Evolutionary conservation across 2,329 filamentous ascomycete genomes (phyloP).

Genomic region (Fusarium sp.): DNA sequence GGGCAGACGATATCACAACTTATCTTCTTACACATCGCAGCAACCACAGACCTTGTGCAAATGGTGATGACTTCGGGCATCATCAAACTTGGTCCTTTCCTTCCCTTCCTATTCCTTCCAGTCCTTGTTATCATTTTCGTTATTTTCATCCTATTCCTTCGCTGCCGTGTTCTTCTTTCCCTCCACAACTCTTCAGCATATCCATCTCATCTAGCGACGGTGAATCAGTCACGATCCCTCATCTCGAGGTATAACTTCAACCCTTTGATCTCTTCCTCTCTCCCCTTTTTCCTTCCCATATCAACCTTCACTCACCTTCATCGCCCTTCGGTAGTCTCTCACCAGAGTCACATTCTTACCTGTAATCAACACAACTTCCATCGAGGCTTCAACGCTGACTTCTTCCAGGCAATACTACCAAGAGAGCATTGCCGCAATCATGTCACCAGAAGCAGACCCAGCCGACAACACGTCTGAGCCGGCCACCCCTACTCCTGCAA

Average conservation of each 20-base stretch:
- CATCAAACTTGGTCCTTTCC: fast-evolving
- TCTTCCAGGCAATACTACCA: no score
- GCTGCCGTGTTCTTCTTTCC: no score
- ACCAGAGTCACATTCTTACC: no score
- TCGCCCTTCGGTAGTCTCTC: neutral
- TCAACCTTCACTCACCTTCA: neutral
- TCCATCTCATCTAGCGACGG: no score
- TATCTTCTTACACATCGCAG: neutral
- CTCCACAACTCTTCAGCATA: neutral
- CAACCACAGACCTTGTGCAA: neutral
- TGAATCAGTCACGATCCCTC: slow-evolving; percentile 10
- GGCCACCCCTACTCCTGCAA: neutral
- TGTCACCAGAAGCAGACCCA: neutral
- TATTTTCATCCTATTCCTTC: fast-evolving
- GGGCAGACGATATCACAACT: neutral
- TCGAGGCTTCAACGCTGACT: no score
- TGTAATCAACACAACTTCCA: no score
- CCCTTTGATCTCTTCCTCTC: neutral
- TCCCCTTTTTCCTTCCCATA: neutral
- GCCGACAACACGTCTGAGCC: neutral
- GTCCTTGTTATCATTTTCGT: neutral
- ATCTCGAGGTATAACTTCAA: no score
- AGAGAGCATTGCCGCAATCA: neutral
- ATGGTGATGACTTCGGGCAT: neutral
- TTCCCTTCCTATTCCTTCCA: neutral